Evolutionary conservation across 805 yeast genomes (phyloP).

Genomic region (Brettanomyces sp.): DNA sequence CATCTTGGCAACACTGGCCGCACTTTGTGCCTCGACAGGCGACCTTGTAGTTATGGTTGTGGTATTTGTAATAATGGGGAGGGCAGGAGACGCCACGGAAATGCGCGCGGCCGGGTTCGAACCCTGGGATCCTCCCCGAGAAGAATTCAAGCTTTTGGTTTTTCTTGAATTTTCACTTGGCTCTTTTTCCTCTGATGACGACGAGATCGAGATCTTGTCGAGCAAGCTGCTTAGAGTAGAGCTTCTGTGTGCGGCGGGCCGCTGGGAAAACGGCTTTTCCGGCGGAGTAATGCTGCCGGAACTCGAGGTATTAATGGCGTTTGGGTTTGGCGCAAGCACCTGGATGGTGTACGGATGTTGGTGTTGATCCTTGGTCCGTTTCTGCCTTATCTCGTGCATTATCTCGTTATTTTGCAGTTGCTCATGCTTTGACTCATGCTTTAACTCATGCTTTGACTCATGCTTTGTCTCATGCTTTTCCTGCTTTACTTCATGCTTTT

Average conservation of each 20-base stretch:
- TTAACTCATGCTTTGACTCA: no score
- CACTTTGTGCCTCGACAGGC: no score
- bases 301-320: background rate
- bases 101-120: slow-evolving; percentile 21
- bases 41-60: slow-evolving; percentile 21
- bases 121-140: background rate
- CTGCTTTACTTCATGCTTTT: no score
- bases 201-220: background rate
- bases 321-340: background rate
- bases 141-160: no score
- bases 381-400: no score
- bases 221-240: slow-evolving; percentile 3
- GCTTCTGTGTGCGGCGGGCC: background rate
- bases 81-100: slow-evolving; percentile 24
- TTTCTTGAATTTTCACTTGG: slow-evolving; percentile 2
- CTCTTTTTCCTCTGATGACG: slow-evolving; percentile 2
- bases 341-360: background rate
- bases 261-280: background rate
- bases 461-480: no score
- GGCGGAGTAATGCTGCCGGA: no score
- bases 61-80: slow-evolving; percentile 28
- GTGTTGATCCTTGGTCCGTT: no score
- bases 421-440: no score
- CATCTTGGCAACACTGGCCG: no score
- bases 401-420: no score